phyloP scores from a whole-genome alignment of 1,139 yeast species.

The Meyerozyma athensensis region DNA sequence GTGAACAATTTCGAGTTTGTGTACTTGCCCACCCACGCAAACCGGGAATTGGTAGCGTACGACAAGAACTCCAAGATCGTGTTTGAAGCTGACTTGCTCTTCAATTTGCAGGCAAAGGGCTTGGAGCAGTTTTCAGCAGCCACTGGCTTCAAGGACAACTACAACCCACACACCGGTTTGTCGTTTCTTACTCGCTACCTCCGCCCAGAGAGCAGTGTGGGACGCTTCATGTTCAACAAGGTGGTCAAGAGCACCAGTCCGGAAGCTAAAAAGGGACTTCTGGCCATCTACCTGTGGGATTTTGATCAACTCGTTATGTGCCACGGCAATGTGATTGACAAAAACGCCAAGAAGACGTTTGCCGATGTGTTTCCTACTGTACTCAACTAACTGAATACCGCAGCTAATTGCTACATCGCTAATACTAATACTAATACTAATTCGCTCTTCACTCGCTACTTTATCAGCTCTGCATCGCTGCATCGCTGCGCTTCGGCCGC shows the following conservation, averaged over 20 bases:
- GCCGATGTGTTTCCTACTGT: conserved; percentile 12
- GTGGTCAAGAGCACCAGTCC: background rate
- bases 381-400: too few species aligned
- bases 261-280: conserved; percentile 15
- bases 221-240: conserved; percentile 9
- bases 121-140: conserved; percentile 20
- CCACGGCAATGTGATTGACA: conserved; percentile 22
- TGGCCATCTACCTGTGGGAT: conserved; percentile 19
- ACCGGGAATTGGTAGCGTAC: conserved; percentile 21
- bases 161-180: conserved; percentile 19
- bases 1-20: conserved; percentile 22
- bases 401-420: background rate
- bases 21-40: conserved; percentile 19
- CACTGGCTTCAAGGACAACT: conserved; percentile 17
- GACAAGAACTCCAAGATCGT: conserved; percentile 17
- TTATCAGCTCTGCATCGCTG: too few species aligned
- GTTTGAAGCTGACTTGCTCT: conserved; percentile 22
- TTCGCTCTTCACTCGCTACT: background rate
- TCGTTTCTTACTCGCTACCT: conserved; percentile 19
- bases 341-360: conserved; percentile 18
- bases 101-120: conserved; percentile 15
- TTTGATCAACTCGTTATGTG: conserved; percentile 20
- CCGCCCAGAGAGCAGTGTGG: conserved; percentile 19
- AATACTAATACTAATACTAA: background rate
- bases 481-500: too few species aligned